These are phyloP conservation scores for Phoma sp. DNA, from an alignment of 2,329 filamentous ascomycete genomes.

Conservation along the genomic window DNA sequence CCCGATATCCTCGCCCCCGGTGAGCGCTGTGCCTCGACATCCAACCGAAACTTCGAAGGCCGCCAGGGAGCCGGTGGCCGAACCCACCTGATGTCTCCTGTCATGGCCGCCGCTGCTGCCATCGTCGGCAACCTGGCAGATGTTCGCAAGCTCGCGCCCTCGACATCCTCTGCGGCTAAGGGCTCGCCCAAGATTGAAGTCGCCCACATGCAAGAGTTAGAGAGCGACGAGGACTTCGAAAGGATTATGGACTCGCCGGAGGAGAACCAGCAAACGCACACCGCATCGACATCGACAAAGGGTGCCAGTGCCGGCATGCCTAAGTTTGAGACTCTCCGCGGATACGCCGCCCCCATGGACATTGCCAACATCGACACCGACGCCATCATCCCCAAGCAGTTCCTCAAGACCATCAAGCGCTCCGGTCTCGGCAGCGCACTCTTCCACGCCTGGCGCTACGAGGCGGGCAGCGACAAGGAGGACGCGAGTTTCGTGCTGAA, in stretches of 20 bases:
- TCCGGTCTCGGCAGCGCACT: conserved; percentile 88
- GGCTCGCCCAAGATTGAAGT: conserved; percentile 68
- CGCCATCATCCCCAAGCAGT: conserved; percentile 98
- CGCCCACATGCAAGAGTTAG: conserved; percentile 62
- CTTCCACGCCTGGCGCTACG: conserved; percentile 83
- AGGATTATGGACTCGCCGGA: conserved; percentile 65
- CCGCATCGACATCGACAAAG: conserved; percentile 62
- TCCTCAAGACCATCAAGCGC: conserved; percentile 98
- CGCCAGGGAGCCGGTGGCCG: conserved; percentile 90
- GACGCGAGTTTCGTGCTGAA: conserved; percentile 89
- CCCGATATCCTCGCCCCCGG: conserved; percentile 92
- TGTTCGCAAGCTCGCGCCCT: conserved; percentile 76
- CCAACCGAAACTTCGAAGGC: conserved; percentile 97
- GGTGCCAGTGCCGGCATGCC: conserved; percentile 70
- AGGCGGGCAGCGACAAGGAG: conserved; percentile 69
- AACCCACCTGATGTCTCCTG: conserved; percentile 95
- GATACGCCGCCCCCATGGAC: conserved; percentile 86
- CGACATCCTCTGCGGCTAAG: conserved; percentile 50
- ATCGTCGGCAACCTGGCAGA: conserved; percentile 92
- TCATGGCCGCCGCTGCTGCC: conserved; percentile 92
- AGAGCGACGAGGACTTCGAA: conserved; percentile 69
- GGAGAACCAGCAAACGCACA: conserved; percentile 72
- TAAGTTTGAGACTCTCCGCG: conserved; percentile 84
- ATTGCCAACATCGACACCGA: conserved; percentile 96
- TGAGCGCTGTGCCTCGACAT: conserved; percentile 94